Conservation (phyloP, 78 protist genomes). For the Dictyostelium capitatum region DNA sequence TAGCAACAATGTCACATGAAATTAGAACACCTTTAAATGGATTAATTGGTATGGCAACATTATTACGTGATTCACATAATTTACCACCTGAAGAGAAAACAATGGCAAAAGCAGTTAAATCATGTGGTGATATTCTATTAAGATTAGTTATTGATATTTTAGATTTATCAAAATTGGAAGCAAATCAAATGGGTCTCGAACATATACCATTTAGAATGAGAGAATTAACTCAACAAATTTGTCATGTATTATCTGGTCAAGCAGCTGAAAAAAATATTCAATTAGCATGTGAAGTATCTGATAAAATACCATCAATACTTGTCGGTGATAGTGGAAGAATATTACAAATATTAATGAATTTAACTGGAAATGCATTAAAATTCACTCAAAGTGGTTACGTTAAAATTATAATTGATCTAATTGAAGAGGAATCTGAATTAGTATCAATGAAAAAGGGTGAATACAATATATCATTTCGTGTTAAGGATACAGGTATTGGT, state of each 20-base stretch:
- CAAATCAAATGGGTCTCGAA: slow-evolving; percentile 80
- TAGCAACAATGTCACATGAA: slow-evolving; percentile 77
- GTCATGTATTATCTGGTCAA: slow-evolving; percentile 63
- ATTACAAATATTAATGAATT: slow-evolving; percentile 79
- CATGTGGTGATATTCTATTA: slow-evolving; percentile 71
- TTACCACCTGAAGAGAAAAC: slow-evolving; percentile 74
- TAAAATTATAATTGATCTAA: slow-evolving; percentile 51
- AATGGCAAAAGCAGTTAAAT: slow-evolving; percentile 72
- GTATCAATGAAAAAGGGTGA: slow-evolving; percentile 28
- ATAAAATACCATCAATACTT: slow-evolving; percentile 18
- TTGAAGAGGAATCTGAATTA: slow-evolving; percentile 62
- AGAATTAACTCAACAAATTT: slow-evolving; percentile 70
- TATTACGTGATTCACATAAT: slow-evolving; percentile 5
- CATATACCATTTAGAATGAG: slow-evolving; percentile 41
- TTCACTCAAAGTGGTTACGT: slow-evolving; percentile 80
- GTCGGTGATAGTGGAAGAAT: slow-evolving; percentile 83
- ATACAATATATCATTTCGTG: slow-evolving; percentile 52
- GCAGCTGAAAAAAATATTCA: slow-evolving; percentile 53
- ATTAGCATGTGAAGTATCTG: slow-evolving; percentile 42
- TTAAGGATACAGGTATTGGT: slow-evolving; percentile 88
- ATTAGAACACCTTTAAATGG: slow-evolving; percentile 85
- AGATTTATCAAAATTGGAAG: slow-evolving; percentile 85
- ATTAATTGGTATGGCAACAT: slow-evolving; percentile 77
- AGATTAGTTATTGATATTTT: slow-evolving; percentile 85
- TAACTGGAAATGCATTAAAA: slow-evolving; percentile 86